Base-by-base conservation (phyloP, 2,329 filamentous ascomycete genomes). In the Fusarium drepaniforme region DNA sequence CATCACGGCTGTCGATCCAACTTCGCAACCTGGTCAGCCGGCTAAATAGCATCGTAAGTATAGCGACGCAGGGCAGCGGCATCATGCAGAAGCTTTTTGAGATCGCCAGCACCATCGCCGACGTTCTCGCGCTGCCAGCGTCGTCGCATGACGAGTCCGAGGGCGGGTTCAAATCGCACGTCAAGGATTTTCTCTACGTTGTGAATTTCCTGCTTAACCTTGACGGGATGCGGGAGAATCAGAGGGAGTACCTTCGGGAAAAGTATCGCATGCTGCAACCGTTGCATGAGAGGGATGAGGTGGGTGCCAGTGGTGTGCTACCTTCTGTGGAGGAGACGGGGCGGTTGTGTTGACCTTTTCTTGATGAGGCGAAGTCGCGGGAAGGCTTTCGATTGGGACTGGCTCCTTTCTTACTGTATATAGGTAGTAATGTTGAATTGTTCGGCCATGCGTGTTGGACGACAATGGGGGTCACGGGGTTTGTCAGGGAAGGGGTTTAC, bases 11-110 rank as follows among this genome's bases (percentile, higher is more conserved):
- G 16, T 84, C 83, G 12, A 75, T 78, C 5, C 82, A 86, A 75
- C 79, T 86, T 5, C 83, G 84, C 44, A 80, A 72, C 42, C 80
- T 86, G 16, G 82, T 85, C 18, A 77, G 76, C 53, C 80, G 80
- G 3, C 74, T 85, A 2, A 78, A 80, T 7, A 84, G 79, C 67
- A 79, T 82, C 21, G 80, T 82, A 42, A 86, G 86, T 64, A 86
- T 91, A 68, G 86, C 86, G 33, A 86, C 89, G 6, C 88, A 91
- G 73, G 89, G 89, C 9, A 88, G 84, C 42, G 87, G 87, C 25
- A 89, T 91, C 65, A 82, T 90, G 63, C 86, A 89, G 70, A 91
- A 91, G 77, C 82, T 91, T 6, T 90, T 91, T 66, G 89, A 91
- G 75, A 89, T 91, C 70, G 88, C 88, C 0, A 89, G 88, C 77